Evolutionary conservation across 495 filamentous ascomycete species (phyloP).

Genomic region (Aspergillus diversus): DNA sequence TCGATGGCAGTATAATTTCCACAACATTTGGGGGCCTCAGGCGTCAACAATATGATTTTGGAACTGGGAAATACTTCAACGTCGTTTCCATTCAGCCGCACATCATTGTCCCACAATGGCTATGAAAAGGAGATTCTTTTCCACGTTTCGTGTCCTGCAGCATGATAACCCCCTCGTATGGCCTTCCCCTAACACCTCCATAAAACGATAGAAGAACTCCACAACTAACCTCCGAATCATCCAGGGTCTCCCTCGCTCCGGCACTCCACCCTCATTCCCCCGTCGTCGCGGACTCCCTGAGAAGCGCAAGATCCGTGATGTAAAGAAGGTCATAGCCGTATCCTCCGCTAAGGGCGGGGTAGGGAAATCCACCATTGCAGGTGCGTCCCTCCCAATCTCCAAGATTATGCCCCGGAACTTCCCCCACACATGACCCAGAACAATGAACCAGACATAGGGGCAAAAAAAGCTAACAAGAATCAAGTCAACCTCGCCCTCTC

Average conservation of each 20-base stretch:
- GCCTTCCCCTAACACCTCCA: constrained; percentile 7
- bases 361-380: constrained; percentile 91
- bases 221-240: constrained; percentile 3
- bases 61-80: neutral
- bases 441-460: neutral
- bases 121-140: constrained; percentile 55
- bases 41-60: neutral
- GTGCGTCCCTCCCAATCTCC: constrained; percentile 40
- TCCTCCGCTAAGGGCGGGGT: constrained; percentile 97
- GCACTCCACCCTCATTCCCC: constrained; percentile 70
- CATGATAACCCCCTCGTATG: constrained; percentile 92
- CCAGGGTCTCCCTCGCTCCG: constrained; percentile 80
- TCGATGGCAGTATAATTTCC: constrained; percentile 32
- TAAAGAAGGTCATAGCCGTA: constrained; percentile 86
- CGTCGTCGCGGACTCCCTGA: constrained; percentile 83
- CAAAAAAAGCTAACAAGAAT: neutral
- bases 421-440: neutral
- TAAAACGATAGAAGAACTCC: neutral
- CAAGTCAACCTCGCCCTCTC: constrained; percentile 84
- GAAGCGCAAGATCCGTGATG: constrained; percentile 75
- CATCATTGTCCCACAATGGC: constrained; percentile 11
- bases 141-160: constrained; percentile 60
- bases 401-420: neutral
- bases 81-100: no score
- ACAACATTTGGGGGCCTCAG: constrained; percentile 15